phyloP scores from a whole-genome alignment of 176 grass and related monocot genomes.

The Juncus effusus region DNA sequence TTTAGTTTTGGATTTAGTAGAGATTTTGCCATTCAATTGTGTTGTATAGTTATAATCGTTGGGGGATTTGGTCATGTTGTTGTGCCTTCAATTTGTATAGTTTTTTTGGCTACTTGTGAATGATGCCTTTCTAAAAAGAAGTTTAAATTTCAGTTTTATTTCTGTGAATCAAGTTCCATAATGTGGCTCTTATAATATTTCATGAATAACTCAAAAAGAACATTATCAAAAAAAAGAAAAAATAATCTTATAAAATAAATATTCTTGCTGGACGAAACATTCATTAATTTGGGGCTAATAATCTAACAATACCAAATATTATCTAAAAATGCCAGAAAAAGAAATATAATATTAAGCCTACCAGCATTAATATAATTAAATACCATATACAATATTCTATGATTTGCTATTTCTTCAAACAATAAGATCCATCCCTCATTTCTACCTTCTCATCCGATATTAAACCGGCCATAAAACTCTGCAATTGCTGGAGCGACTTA shows the following conservation, averaged over 20 bases:
- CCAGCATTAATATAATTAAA: background rate
- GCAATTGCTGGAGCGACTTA: slow-evolving; percentile 86
- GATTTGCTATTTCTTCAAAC: slow-evolving; percentile 2
- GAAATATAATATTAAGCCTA: background rate
- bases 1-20: background rate
- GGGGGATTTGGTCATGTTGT: background rate
- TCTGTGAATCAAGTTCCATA: background rate
- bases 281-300: no score
- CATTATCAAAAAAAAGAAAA: slow-evolving; percentile 1
- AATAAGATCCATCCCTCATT: slow-evolving; percentile 70
- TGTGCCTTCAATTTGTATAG: background rate
- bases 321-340: background rate
- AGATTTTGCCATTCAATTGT: background rate
- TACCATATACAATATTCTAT: background rate
- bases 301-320: background rate
- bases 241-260: background rate
- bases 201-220: background rate
- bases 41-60: background rate
- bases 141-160: background rate
- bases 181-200: no score
- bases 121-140: background rate
- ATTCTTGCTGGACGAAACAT: background rate
- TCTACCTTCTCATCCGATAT: slow-evolving; percentile 85
- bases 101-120: background rate
- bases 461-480: slow-evolving; percentile 80